A percentile compares a stretch with the other conserved stretches of the same genome.
Conservation (phyloP, 306 rosid genomes). For the Cajanus cajan region DNA sequence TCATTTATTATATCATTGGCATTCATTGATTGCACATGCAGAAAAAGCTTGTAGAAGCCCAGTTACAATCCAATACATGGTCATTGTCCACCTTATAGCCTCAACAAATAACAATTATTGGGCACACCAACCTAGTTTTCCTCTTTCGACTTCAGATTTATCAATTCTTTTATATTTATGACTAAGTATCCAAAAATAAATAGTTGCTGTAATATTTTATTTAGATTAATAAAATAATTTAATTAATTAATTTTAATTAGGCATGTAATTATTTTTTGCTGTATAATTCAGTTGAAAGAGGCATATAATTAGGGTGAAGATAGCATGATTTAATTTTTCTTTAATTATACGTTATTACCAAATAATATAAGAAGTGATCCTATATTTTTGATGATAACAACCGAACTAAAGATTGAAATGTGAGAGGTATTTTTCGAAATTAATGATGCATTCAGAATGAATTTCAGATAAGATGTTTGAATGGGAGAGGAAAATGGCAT, state of each 20-base stretch:
- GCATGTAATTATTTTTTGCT: too few relatives aligned
- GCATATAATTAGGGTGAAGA: too few relatives aligned
- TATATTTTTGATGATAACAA: neutral
- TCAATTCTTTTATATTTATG: neutral
- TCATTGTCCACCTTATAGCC: neutral
- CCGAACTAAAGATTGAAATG: neutral
- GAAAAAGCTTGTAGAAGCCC: neutral
- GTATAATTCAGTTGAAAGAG: too few relatives aligned
- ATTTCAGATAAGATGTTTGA: neutral
- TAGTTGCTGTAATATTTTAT: neutral
- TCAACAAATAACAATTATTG: neutral
- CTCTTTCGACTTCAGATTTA: neutral
- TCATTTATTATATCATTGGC: neutral
- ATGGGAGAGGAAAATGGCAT: neutral
- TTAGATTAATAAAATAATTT: neutral
- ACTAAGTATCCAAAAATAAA: too few relatives aligned
- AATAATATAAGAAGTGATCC: neutral
- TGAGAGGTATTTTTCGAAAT: neutral
- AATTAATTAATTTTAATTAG: neutral
- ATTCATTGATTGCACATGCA: neutral
- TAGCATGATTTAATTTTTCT: too few relatives aligned
- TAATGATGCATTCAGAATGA: neutral
- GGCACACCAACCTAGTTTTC: neutral
- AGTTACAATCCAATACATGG: neutral
- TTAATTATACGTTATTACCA: neutral